Percentiles rank a stretch among this genome's conserved stretches.
phyloP scores from a whole-genome alignment of 2,329 filamentous ascomycete species.

The Cytospora chrysosperma region DNA sequence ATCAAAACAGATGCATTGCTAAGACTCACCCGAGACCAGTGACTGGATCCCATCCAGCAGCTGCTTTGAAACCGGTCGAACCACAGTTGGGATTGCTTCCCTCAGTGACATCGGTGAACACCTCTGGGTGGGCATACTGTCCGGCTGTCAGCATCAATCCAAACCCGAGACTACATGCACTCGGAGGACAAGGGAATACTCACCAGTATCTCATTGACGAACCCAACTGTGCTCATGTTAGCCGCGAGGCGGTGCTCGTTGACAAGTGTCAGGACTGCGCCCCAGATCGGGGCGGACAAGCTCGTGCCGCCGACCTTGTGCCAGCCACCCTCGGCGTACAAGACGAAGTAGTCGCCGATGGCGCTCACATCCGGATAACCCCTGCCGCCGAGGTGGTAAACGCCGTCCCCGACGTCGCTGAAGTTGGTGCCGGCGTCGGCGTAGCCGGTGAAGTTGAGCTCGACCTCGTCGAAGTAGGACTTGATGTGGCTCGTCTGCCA shows the following conservation, averaged over 20 bases:
- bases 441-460: conserved; percentile 33
- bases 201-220: conserved; percentile 50
- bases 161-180: too few relatives aligned
- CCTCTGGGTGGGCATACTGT: conserved; percentile 31
- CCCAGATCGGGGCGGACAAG: conserved; percentile 49
- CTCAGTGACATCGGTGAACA: conserved; percentile 34
- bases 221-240: conserved; percentile 49
- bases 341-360: conserved; percentile 38
- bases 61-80: conserved; percentile 42
- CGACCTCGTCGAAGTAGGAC: conserved; percentile 29
- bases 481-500: conserved; percentile 32
- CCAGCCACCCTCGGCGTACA: conserved; percentile 36
- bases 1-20: too few relatives aligned
- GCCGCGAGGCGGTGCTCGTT: conserved; percentile 49
- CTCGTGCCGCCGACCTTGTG: conserved; percentile 49
- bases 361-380: conserved; percentile 51
- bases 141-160: neutral
- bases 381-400: conserved; percentile 45
- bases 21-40: conserved; percentile 35
- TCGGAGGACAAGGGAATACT: neutral
- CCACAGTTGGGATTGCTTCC: conserved; percentile 40
- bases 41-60: conserved; percentile 42
- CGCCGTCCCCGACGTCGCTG: conserved; percentile 33
- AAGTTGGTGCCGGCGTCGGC: conserved; percentile 39
- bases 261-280: conserved; percentile 47